Evolutionary conservation across 192 early-diverging fungal genomes (phyloP), one percentile per base, ranked within the genome.

Genomic region (Entomortierella parvispora): DNA sequence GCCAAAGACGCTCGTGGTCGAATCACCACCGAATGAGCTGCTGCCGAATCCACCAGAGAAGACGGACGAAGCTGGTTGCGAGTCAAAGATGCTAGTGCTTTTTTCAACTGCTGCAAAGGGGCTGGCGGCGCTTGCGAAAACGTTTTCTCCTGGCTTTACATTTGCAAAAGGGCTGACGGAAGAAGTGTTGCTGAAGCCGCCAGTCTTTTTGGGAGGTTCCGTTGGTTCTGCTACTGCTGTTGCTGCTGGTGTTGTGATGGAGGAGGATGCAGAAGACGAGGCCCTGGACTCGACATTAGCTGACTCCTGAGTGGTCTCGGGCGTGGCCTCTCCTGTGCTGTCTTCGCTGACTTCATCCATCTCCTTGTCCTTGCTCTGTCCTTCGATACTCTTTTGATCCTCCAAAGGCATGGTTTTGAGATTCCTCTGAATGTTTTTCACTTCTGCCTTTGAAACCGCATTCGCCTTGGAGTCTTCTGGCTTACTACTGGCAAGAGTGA

Each of bases 361-460:
- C 14, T 77, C 74, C 37, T 68, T 77, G 60, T 23, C 48, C 22
- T 65, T 33, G 9, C 26, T 22, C 23, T 43, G 20, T 2, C 44
- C 34, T 1, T 44, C 26, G 5, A 47, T 12, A 20, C 11, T 58
- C 23, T 42, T 68, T 17, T 11, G 47, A 42, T 77, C 74, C 48
- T 77, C 74, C 40, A 77, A 20, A 20, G 74, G 74, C 74, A 77
- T 77, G 22, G 74, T 77, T 61, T 77, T 77, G 33, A 77, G 47
- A 20, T 77, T 64, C 15, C 66, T 65, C 26, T 68, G 65, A 33
- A 77, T 77, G 40, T 77, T 58, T n/a, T 77, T 77, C 46, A 77
- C 74, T n/a, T 77, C 74, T 17, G 64, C 72, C 48, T 47, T 68
- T 12, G 74, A 68, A 20, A 77, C 74, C 28, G 61, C 6, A 10